These are phyloP conservation scores for Eucalyptus erythrocorys DNA, from an alignment of 345 rosid genomes.

Conservation along the genomic window DNA sequence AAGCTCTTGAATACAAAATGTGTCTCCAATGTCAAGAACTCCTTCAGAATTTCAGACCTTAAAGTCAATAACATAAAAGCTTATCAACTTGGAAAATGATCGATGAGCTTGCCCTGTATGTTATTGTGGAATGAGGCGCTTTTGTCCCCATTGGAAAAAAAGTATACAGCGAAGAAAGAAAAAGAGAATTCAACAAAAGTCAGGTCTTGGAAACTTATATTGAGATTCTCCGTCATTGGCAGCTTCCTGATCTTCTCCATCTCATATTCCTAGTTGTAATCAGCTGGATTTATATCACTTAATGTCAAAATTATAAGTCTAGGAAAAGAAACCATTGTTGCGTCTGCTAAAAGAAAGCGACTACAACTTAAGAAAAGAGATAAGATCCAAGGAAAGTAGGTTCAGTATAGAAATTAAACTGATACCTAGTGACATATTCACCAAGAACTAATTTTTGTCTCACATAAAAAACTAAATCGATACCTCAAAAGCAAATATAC, in stretches of 20 bases:
- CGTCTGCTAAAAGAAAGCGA: background rate
- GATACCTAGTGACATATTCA: accelerated
- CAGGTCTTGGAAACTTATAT: background rate
- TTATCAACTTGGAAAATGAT: background rate
- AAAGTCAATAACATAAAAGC: background rate
- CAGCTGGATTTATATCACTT: background rate
- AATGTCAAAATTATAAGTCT: background rate
- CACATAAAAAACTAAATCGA: background rate
- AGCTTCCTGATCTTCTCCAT: background rate
- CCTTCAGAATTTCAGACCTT: background rate
- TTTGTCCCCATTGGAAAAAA: background rate
- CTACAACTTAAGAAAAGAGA: background rate
- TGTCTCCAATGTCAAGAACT: background rate
- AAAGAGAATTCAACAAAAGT: background rate
- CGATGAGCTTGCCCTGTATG: background rate
- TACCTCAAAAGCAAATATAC: background rate
- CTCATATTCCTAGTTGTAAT: background rate
- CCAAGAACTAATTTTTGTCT: background rate
- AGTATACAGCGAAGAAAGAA: background rate
- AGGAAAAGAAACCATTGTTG: background rate
- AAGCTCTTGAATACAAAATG: background rate
- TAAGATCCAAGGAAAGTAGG: background rate
- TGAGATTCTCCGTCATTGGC: background rate
- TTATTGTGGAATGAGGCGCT: background rate
- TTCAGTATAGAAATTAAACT: background rate